Conservation (phyloP, 2,329 filamentous ascomycete genomes). For the Colletotrichum sp. region DNA sequence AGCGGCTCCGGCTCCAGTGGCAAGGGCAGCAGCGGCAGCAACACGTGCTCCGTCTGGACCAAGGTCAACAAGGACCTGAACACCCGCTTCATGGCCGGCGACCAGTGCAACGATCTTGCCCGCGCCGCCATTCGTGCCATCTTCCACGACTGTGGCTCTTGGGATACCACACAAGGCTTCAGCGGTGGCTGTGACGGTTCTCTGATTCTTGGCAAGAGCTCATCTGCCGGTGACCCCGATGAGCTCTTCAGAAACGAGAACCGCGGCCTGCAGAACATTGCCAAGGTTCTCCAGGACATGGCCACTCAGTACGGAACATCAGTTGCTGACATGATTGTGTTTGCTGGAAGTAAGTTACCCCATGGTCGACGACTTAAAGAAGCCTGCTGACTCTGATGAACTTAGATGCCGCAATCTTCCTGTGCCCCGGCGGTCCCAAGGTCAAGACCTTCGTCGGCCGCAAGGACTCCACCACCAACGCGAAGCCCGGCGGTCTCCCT, state of each 20-base stretch:
- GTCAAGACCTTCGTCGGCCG: constrained; percentile 58
- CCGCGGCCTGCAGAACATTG: constrained; percentile 48
- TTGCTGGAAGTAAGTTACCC: constrained; percentile 33
- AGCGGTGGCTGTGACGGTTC: constrained; percentile 52
- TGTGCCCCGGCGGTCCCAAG: constrained; percentile 51
- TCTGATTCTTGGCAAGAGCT: constrained; percentile 37
- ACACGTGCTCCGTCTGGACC: constrained; percentile 35
- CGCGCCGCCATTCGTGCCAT: constrained; percentile 50
- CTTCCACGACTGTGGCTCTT: constrained; percentile 52
- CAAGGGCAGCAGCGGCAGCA: neutral
- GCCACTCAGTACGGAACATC: constrained; percentile 43
- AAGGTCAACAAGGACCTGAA: constrained; percentile 41
- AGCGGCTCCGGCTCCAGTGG: neutral
- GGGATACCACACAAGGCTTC: constrained; percentile 36
- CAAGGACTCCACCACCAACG: constrained; percentile 43
- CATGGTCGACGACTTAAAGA: neutral
- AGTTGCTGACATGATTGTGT: constrained; percentile 60
- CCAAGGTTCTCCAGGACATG: constrained; percentile 38
- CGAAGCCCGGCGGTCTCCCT: constrained; percentile 48
- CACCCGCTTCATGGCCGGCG: constrained; percentile 32
- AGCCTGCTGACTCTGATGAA: neutral
- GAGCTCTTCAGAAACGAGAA: constrained; percentile 47
- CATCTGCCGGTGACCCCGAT: constrained; percentile 8
- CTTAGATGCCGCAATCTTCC: constrained; percentile 51
- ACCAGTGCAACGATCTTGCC: constrained; percentile 41